A percentile compares a stretch with the other conserved stretches of the same genome.
These are phyloP conservation scores for Lolium perenne DNA, from an alignment of 176 grass and related monocot species.

Conservation along the genomic window DNA sequence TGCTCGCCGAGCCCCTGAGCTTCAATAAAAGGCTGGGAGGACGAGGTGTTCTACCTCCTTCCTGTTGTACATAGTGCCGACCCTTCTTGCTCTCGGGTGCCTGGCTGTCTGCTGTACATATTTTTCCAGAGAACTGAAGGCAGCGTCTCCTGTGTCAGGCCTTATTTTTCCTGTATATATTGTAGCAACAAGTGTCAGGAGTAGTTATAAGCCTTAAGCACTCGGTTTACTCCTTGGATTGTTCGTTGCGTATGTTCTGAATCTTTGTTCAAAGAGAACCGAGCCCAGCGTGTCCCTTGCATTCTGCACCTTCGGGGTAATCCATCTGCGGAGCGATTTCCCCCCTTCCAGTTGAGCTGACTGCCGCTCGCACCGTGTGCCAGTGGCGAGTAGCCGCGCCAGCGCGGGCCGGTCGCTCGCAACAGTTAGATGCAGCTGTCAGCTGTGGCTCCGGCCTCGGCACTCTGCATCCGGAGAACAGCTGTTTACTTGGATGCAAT, in stretches of 20 bases:
- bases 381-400: too few relatives aligned
- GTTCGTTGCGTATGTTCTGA: background rate
- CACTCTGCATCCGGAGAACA: too few relatives aligned
- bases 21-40: slow-evolving; percentile 19
- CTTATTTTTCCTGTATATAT: slow-evolving; percentile 14
- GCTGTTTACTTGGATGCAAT: too few relatives aligned
- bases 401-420: too few relatives aligned
- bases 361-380: too few relatives aligned
- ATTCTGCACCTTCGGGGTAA: too few relatives aligned
- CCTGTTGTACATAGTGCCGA: slow-evolving; percentile 28
- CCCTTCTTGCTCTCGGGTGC: slow-evolving; percentile 35
- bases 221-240: background rate
- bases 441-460: too few relatives aligned
- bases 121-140: slow-evolving; percentile 28
- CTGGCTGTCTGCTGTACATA: slow-evolving; percentile 45
- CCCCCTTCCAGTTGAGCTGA: too few relatives aligned
- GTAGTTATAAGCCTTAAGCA: background rate
- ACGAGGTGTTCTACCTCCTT: background rate
- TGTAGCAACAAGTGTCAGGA: background rate
- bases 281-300: background rate
- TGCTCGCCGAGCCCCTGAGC: slow-evolving; percentile 8
- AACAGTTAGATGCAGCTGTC: too few relatives aligned
- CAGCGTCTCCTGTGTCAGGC: background rate
- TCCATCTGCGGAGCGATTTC: too few relatives aligned
- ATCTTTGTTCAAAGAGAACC: background rate